Base-by-base conservation (phyloP, 345 rosid genomes). In the Mangifera indica region DNA sequence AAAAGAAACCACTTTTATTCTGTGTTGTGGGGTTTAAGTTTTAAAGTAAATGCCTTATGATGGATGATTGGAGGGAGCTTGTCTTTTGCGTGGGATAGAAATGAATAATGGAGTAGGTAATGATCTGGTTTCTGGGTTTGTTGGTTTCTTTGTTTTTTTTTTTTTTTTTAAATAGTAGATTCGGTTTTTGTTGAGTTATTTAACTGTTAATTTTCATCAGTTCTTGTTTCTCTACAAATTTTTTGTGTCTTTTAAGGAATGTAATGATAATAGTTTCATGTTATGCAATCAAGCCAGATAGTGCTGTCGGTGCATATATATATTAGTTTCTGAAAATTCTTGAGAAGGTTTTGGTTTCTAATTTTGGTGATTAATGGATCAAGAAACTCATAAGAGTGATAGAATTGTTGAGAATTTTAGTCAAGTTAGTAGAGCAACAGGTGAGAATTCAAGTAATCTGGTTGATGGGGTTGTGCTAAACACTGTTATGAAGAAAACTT, bases 341-440 rank as follows among this genome's bases (percentile, higher is more conserved):
- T 32, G 68, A 22, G 67, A 75, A 17, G 61, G 61, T 1, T 11
- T 42, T 17, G 29, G 22, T 66, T 57, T 34, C 3, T 29, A 1
- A 29, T 29, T 29, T 66, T 42, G 21, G 18, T 55, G 57, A 76
- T 68, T 63, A 76, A 86, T 87, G 91, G 90, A 82, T 54, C 58
- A 26, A 55, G 76, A 67, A 29, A 66, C 20, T 20, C 44, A 53
- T 21, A 78, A 66, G 65, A 45, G 56, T 63, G 56, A 10, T 51
- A 58, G 55, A 56, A 67, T 60, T 74, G 62, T 70, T 46, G 65
- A 72, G 53, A 60, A 65, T 53, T 71, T 72, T 55, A 60, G 63
- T 63, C 69, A 55, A 70, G 72, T 26, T 77, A 49, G 45, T 45
- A 57, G 37, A 51, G 56, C 26, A 60, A 53, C 44, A 1, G 44